A percentile compares a stretch with the other conserved stretches of the same genome.
phyloP scores from a whole-genome alignment of 2,329 filamentous ascomycete genomes.

The Nemania serpens region DNA sequence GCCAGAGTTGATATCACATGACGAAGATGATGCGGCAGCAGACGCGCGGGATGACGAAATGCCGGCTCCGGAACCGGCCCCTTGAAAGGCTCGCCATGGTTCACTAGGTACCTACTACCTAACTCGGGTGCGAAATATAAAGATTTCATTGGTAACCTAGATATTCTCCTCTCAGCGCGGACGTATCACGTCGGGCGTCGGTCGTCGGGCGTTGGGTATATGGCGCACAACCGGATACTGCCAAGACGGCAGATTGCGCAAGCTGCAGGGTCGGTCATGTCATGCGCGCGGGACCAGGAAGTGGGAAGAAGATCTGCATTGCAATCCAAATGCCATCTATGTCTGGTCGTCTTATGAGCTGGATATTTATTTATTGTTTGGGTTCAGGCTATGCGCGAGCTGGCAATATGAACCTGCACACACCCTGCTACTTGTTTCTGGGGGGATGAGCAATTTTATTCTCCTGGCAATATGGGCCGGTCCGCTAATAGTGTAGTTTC shows the following conservation, averaged over 20 bases:
- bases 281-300: conserved; percentile 5
- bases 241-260: conserved; percentile 25
- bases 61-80: conserved; percentile 23
- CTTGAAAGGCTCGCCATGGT: neutral
- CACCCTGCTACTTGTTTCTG: neutral
- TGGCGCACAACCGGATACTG: conserved; percentile 4
- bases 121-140: neutral
- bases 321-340: conserved; percentile 16
- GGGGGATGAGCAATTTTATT: conserved; percentile 30
- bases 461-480: neutral
- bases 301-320: conserved; percentile 13
- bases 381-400: conserved; percentile 20
- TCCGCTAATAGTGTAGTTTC: no score
- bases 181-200: neutral
- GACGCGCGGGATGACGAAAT: conserved; percentile 32
- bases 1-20: neutral
- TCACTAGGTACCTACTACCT: neutral
- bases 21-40: neutral
- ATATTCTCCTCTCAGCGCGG: neutral
- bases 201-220: neutral
- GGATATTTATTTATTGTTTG: neutral
- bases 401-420: neutral
- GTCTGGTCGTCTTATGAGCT: neutral
- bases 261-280: conserved; percentile 14
- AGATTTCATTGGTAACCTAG: neutral